Percentiles rank a stretch among this genome's conserved stretches.
phyloP scores from a whole-genome alignment of 2,329 filamentous ascomycete species.

The Scytalidium sp. region DNA sequence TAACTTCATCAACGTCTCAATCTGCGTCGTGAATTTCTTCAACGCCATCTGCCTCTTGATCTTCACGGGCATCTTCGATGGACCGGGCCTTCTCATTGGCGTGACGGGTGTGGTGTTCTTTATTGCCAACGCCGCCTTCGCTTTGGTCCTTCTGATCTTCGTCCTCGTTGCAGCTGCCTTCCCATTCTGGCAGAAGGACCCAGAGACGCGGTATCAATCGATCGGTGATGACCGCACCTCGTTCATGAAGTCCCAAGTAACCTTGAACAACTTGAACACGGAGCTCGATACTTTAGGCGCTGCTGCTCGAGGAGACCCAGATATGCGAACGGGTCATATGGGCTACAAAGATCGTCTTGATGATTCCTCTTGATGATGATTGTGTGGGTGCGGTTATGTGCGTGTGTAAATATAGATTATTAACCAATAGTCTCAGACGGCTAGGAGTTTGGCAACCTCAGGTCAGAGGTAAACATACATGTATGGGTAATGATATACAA shows the following conservation, averaged over 20 bases:
- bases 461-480: no score
- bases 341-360: slow-evolving; percentile 56
- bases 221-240: slow-evolving; percentile 93
- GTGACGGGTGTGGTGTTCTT: slow-evolving; percentile 86
- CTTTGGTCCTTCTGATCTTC: slow-evolving; percentile 75
- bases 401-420: no score
- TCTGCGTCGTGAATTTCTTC: slow-evolving; percentile 81
- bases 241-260: slow-evolving; percentile 91
- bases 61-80: slow-evolving; percentile 79
- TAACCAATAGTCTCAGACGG: no score
- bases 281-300: slow-evolving; percentile 85
- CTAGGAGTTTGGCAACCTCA: no score
- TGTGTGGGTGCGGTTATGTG: no score
- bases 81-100: slow-evolving; percentile 76
- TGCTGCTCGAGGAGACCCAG: slow-evolving; percentile 71
- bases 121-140: slow-evolving; percentile 77
- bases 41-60: slow-evolving; percentile 83
- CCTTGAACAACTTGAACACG: slow-evolving; percentile 55
- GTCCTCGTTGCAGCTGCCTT: slow-evolving; percentile 71
- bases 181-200: slow-evolving; percentile 83
- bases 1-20: slow-evolving; percentile 90
- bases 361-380: slow-evolving; percentile 65
- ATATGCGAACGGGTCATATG: slow-evolving; percentile 60
- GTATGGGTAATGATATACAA: no score
- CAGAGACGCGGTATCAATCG: slow-evolving; percentile 86